Evolutionary conservation across 1,139 yeast genomes (phyloP).

Genomic region (Scheffersomyces insectosa): DNA sequence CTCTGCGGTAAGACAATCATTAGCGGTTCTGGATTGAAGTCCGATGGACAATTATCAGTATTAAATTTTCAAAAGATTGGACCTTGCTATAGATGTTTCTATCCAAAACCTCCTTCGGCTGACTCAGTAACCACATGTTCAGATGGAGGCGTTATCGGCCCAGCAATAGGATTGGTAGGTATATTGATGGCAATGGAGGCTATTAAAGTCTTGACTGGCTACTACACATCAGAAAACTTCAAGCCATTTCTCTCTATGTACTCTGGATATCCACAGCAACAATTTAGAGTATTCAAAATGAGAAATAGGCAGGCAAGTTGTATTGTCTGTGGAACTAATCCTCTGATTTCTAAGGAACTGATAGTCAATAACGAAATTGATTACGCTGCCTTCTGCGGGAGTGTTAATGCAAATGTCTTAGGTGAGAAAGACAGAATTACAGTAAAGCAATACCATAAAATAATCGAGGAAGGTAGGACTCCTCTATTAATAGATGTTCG

Average conservation of each 20-base stretch:
- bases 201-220: slow-evolving; percentile 66
- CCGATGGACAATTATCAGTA: slow-evolving; percentile 87
- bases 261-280: slow-evolving; percentile 73
- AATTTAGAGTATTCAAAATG: slow-evolving; percentile 75
- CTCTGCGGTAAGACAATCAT: slow-evolving; percentile 68
- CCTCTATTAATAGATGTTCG: slow-evolving; percentile 73
- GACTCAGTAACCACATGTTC: slow-evolving; percentile 81
- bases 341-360: slow-evolving; percentile 43
- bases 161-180: slow-evolving; percentile 92
- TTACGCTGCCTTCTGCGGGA: slow-evolving; percentile 77
- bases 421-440: slow-evolving; percentile 44
- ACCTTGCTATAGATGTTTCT: slow-evolving; percentile 94
- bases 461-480: slow-evolving; percentile 7
- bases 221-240: slow-evolving; percentile 53
- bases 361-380: slow-evolving; percentile 54
- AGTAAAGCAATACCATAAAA: slow-evolving; percentile 41
- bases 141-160: slow-evolving; percentile 95
- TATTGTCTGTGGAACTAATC: slow-evolving; percentile 60
- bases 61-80: slow-evolving; percentile 68
- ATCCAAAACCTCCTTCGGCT: slow-evolving; percentile 89
- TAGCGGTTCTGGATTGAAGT: slow-evolving; percentile 87
- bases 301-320: slow-evolving; percentile 66
- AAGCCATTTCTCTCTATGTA: slow-evolving; percentile 71
- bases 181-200: slow-evolving; percentile 87
- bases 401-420: slow-evolving; percentile 48